Evolutionary conservation across 129 eudicot species (phyloP), one percentile per base, ranked within the genome.

Genomic region (Mikania micrantha): DNA sequence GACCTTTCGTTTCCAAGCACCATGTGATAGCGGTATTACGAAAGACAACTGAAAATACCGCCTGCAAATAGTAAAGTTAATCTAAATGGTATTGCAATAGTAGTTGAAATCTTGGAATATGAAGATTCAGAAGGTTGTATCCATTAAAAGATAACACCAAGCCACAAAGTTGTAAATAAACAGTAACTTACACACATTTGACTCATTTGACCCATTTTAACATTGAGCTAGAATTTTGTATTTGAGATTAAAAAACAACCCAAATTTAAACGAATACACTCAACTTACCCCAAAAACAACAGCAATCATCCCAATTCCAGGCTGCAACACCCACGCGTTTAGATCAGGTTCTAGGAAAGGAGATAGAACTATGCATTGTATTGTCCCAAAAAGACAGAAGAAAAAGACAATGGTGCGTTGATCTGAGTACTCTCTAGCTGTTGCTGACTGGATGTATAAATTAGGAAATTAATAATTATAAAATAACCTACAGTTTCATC

Each of bases 1-100:
- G 79, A 42, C 79, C 79, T 66, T 74, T 74, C 62, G 66, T 74
- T 53, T 28, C 13, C 15, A 74, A 59, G 50, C 79, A 74, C 79
- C 79, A 74, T 31, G 48, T 66, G 1, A 2, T 13, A 66, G 38
- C 52, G 4, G 4, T 66, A 56, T 19, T 74, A 20, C 36, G 49
- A 66, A 66, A 31, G 0, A 5, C 74, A 13, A 24, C 31, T 10
- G 45, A 41, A 74, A 2, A 66, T 7, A 66, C 27, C 27, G 52
- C 79, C 79, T 74, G 40, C 60, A 66, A 21, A 56, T 53, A 64
- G 24, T n/a, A n/a, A n/a, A n/a, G n/a, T n/a, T n/a, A n/a, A n/a
- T n/a, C n/a, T n/a, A n/a, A n/a, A n/a, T n/a, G n/a, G n/a, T n/a
- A n/a, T n/a, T n/a, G n/a, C n/a, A n/a, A n/a, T n/a, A n/a, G n/a